These are phyloP conservation scores for Nannochloropsis limnetica DNA, from an alignment of 352 stramenopile species.

Conservation along the genomic window DNA sequence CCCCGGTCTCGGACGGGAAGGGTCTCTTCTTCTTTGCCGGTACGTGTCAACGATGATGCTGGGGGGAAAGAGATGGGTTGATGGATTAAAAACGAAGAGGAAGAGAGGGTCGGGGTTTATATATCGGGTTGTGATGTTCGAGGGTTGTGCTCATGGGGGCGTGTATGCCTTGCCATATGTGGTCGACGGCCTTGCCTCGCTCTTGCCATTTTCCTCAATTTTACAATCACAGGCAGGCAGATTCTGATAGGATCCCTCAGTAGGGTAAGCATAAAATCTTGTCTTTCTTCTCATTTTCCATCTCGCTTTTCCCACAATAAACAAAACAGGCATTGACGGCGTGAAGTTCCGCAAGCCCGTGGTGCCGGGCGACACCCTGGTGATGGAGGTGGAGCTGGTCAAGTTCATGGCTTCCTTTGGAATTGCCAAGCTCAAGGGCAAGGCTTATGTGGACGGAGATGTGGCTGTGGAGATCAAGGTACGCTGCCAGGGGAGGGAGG, in stretches of 20 bases:
- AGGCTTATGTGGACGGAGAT: constrained; percentile 70
- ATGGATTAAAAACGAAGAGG: neutral
- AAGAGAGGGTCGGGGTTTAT: no score
- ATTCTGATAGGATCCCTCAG: no score
- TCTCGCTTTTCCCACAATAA: no score
- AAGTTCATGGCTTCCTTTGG: constrained; percentile 72
- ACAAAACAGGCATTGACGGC: constrained; percentile 58
- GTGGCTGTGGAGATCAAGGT: constrained; percentile 53
- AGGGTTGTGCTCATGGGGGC: no score
- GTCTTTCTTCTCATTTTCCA: no score
- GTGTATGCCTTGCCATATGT: no score
- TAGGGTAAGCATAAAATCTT: no score
- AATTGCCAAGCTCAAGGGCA: constrained; percentile 70
- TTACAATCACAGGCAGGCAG: no score
- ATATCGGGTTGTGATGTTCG: no score
- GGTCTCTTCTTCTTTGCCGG: constrained; percentile 74
- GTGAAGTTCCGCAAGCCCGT: constrained; percentile 76
- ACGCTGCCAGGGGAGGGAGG: constrained; percentile 12
- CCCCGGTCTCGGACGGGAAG: constrained; percentile 59
- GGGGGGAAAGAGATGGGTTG: neutral
- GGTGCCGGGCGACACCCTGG: constrained; percentile 67
- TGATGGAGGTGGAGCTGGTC: constrained; percentile 76
- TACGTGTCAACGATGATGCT: constrained; percentile 65
- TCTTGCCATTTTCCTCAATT: no score
- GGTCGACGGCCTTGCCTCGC: no score